Conservation (phyloP, 176 grass and related monocot genomes). For the Zoysia pacifica region DNA sequence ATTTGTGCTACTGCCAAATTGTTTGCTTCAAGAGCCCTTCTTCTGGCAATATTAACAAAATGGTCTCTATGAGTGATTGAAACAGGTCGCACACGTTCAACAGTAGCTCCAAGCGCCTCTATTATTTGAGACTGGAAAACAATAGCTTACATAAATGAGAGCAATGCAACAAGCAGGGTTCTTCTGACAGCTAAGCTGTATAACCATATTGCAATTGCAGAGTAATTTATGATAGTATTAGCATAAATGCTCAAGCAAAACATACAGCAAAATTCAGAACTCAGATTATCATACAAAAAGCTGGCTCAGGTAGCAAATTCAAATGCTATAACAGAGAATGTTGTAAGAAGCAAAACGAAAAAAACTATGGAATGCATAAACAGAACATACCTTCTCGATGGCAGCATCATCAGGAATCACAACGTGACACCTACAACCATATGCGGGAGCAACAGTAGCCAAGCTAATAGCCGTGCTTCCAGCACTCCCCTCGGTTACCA, state of each 20-base stretch:
- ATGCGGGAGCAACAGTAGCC: constrained; percentile 84
- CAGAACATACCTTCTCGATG: constrained; percentile 75
- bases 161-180: constrained; percentile 22
- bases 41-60: constrained; percentile 94
- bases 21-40: constrained; percentile 82
- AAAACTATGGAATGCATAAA: constrained; percentile 8
- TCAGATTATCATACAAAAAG: neutral
- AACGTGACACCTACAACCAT: constrained; percentile 88
- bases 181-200: neutral
- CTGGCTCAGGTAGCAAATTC: constrained; percentile 5
- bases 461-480: constrained; percentile 97
- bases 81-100: constrained; percentile 90
- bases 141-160: constrained; percentile 18
- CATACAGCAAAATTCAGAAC: constrained; percentile 18
- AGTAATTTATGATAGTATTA: neutral
- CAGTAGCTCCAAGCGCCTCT: constrained; percentile 83
- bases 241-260: constrained; percentile 29
- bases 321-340: constrained; percentile 6
- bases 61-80: constrained; percentile 87
- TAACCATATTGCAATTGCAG: constrained; percentile 11
- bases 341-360: constrained; percentile 3
- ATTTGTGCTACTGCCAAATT: constrained; percentile 33
- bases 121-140: constrained; percentile 89
- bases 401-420: constrained; percentile 94
- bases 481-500: constrained; percentile 89